These are phyloP conservation scores for Quercus lobata DNA, from an alignment of 331 rosid genomes.

Conservation along the genomic window DNA sequence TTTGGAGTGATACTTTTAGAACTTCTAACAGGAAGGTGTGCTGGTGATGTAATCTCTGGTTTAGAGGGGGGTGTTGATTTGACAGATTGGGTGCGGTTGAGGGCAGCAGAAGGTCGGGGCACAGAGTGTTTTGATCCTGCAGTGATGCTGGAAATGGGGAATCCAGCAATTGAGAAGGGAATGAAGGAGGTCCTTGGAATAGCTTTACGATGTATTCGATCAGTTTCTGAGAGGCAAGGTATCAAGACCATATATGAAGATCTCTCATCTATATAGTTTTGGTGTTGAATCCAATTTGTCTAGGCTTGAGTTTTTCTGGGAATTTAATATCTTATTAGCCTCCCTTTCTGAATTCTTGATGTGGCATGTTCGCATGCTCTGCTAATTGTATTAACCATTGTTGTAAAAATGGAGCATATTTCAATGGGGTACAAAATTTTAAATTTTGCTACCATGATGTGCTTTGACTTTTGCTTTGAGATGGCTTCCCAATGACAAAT, in stretches of 20 bases:
- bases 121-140: constrained; percentile 79
- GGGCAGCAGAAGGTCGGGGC: constrained; percentile 79
- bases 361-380: constrained; percentile 32
- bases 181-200: constrained; percentile 91
- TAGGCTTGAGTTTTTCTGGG: constrained; percentile 36
- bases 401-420: constrained; percentile 33
- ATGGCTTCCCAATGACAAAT: not conserved
- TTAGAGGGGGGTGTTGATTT: constrained; percentile 83
- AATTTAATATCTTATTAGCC: constrained; percentile 72
- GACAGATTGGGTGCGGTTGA: constrained; percentile 83
- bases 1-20: constrained; percentile 89
- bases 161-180: constrained; percentile 78
- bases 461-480: constrained; percentile 3
- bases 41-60: constrained; percentile 89
- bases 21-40: constrained; percentile 92
- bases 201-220: constrained; percentile 68
- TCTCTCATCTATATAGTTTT: constrained; percentile 80
- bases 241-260: constrained; percentile 95
- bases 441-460: constrained; percentile 12
- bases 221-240: constrained; percentile 86
- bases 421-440: constrained; percentile 30
- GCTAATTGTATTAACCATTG: constrained; percentile 35
- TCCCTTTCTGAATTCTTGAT: constrained; percentile 41
- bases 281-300: constrained; percentile 20
- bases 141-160: constrained; percentile 58